phyloP scores from a whole-genome alignment of 2,329 filamentous ascomycete species.

The Botryosphaeria dothidea region DNA sequence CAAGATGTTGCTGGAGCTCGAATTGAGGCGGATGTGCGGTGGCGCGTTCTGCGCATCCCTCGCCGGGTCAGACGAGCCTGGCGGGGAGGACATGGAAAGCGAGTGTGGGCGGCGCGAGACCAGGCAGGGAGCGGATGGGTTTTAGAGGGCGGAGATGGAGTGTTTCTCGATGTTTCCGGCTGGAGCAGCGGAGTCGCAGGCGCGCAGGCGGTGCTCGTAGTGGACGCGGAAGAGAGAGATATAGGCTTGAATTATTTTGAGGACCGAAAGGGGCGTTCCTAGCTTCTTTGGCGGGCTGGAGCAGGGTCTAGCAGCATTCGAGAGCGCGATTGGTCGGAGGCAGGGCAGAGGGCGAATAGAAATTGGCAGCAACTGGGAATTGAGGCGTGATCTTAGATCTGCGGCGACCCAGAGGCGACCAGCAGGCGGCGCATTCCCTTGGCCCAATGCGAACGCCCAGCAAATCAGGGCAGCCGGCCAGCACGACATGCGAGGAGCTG shows the following conservation, averaged over 20 bases:
- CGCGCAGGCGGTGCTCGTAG: neutral
- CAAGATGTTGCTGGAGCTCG: conserved; percentile 56
- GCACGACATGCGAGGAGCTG: conserved; percentile 9
- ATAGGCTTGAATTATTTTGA: neutral
- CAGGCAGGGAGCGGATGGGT: neutral
- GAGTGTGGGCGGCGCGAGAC: neutral
- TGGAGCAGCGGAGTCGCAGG: neutral
- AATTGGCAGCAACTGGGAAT: neutral
- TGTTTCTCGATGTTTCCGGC: neutral
- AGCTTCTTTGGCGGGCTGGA: neutral
- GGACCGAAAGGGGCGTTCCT: conserved; percentile 9
- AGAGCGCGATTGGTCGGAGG: neutral
- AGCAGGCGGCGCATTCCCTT: conserved; percentile 8
- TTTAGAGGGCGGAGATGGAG: neutral
- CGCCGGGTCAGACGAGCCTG: conserved; percentile 23
- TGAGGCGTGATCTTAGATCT: conserved; percentile 13
- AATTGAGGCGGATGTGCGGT: conserved; percentile 67
- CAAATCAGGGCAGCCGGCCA: conserved; percentile 1
- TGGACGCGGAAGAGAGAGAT: neutral
- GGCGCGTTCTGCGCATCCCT: conserved; percentile 31
- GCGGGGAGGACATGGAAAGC: conserved; percentile 18
- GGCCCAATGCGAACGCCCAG: neutral
- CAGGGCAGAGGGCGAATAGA: conserved; percentile 12
- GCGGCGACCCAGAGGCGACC: conserved; percentile 4
- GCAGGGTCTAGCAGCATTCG: neutral